phyloP scores from a whole-genome alignment of 192 early-diverging fungal species.

The Coemansia umbellata region DNA sequence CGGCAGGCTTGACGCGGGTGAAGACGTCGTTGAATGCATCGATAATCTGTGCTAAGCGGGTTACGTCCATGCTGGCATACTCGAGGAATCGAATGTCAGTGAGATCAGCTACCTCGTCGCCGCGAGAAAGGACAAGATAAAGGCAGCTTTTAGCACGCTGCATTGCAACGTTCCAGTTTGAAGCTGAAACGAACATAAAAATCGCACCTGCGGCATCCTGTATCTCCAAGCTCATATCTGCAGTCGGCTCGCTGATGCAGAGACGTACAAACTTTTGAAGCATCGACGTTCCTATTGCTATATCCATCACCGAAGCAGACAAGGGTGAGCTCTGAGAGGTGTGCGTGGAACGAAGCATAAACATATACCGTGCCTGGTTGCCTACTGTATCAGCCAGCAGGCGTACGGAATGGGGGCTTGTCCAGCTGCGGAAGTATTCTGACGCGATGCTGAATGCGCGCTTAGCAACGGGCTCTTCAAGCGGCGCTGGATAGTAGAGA shows the following conservation, averaged over 20 bases:
- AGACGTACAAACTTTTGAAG: conserved; percentile 50
- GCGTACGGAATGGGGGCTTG: conserved; percentile 36
- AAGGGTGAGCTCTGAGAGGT: conserved; percentile 44
- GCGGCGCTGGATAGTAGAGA: conserved; percentile 36
- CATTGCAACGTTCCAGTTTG: conserved; percentile 85
- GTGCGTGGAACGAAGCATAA: conserved; percentile 36
- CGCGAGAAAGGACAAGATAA: conserved; percentile 58
- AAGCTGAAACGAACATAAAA: conserved; percentile 80
- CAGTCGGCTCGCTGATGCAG: conserved; percentile 50
- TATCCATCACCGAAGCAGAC: conserved; percentile 24
- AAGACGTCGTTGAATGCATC: conserved; percentile 48
- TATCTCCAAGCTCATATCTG: conserved; percentile 56
- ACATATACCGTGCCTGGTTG: conserved; percentile 45
- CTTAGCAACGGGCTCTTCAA: conserved; percentile 53
- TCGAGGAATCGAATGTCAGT: conserved; percentile 86
- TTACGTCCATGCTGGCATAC: conserved; percentile 75
- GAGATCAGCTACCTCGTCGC: conserved; percentile 65
- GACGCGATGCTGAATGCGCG: conserved; percentile 40
- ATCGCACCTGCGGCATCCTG: conserved; percentile 80
- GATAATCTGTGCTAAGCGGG: conserved; percentile 64
- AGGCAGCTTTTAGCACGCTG: conserved; percentile 66
- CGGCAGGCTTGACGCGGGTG: conserved; percentile 58
- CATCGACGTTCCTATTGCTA: conserved; percentile 31
- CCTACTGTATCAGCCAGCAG: conserved; percentile 35
- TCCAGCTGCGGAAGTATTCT: conserved; percentile 47